phyloP scores from a whole-genome alignment of 73 alveolate genomes.

The Strombidium stylifer region DNA sequence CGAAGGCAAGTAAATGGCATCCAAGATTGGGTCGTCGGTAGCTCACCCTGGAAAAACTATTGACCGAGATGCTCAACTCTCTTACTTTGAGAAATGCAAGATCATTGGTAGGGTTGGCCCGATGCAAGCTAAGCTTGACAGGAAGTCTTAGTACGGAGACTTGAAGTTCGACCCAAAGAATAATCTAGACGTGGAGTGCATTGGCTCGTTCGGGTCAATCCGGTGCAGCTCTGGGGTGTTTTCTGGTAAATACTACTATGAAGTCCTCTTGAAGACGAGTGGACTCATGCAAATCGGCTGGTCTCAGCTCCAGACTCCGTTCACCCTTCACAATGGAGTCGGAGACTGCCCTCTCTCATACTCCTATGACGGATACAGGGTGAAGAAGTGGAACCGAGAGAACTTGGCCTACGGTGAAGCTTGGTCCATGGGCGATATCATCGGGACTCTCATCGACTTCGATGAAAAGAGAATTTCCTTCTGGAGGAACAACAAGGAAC shows the following conservation, averaged over 20 bases:
- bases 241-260: conserved; percentile 75
- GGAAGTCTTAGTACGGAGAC: background rate
- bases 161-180: background rate
- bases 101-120: conserved; percentile 34
- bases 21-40: background rate
- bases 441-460: conserved; percentile 71
- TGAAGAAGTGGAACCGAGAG: conserved; percentile 60
- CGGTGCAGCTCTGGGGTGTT: conserved; percentile 67
- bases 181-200: conserved; percentile 20
- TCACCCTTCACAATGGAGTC: conserved; percentile 55
- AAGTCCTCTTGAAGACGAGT: conserved; percentile 57
- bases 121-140: background rate
- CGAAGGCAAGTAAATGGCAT: background rate
- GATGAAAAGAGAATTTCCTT: conserved; percentile 56
- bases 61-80: background rate
- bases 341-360: conserved; percentile 71
- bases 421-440: conserved; percentile 78
- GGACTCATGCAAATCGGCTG: conserved; percentile 82
- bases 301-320: conserved; percentile 60
- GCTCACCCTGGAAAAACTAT: background rate
- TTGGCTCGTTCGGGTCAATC: conserved; percentile 18
- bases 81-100: conserved; percentile 21
- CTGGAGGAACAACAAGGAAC: conserved; percentile 58
- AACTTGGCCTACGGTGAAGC: conserved; percentile 56
- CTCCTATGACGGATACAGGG: conserved; percentile 76